A percentile compares a stretch with the other conserved stretches of the same genome.
Conservation (phyloP, 768 basidiomycete genomes). For the Xerocomellus dryophilus region DNA sequence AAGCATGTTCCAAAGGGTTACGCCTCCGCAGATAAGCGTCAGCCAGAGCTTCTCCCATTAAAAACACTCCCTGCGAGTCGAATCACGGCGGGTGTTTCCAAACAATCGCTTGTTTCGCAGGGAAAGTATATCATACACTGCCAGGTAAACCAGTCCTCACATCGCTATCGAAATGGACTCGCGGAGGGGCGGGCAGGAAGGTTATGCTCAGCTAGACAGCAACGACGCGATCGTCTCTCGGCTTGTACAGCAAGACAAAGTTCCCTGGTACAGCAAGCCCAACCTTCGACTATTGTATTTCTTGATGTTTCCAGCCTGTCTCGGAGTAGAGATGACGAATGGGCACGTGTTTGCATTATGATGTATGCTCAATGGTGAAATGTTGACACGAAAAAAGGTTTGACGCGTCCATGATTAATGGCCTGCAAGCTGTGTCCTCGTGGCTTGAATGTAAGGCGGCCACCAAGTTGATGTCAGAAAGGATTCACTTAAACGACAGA, state of each 20-base stretch:
- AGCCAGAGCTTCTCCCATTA: no score
- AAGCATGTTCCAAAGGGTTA: no score
- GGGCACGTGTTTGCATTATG: slow-evolving; percentile 4
- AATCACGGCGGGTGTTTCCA: no score
- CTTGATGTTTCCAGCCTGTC: slow-evolving; percentile 44
- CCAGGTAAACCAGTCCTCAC: neutral
- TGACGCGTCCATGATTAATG: slow-evolving; percentile 58
- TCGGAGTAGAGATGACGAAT: slow-evolving; percentile 14
- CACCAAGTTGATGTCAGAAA: neutral
- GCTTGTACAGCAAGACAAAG: no score
- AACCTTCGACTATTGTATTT: slow-evolving; percentile 55
- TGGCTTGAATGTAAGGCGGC: slow-evolving; percentile 49
- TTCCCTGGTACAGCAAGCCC: slow-evolving; percentile 45
- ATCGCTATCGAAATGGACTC: slow-evolving; percentile 2
- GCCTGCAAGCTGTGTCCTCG: slow-evolving; percentile 55
- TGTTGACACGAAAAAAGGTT: slow-evolving; percentile 7
- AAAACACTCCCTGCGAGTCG: no score
- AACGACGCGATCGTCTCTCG: slow-evolving; percentile 11
- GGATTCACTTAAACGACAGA: neutral
- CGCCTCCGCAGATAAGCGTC: neutral
- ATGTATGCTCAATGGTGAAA: neutral
- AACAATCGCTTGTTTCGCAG: no score
- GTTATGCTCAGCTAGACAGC: neutral
- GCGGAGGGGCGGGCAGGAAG: neutral
- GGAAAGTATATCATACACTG: no score